Evolutionary conservation across 805 yeast genomes (phyloP), one percentile per base, ranked within the genome.

Genomic region (Saccharomycopsis capsularis): DNA sequence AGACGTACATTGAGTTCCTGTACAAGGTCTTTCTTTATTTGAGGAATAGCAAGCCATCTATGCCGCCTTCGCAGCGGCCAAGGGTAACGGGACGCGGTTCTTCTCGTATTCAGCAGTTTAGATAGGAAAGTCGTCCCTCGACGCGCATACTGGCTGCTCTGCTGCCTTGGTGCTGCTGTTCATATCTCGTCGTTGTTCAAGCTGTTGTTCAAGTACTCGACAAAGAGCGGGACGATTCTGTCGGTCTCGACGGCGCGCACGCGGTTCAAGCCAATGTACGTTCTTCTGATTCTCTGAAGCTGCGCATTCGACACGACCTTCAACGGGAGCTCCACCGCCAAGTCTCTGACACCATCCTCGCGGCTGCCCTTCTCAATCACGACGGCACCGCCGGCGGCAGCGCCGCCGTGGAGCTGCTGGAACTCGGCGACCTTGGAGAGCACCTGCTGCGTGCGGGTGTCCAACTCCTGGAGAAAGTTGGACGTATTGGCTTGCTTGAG

Each of bases 221-320:
- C 83, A 66, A 90, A 91, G 57, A 86, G 62, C 1, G 81, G 78
- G 3, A 69, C 73, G 22, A 91, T 85, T 58, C 95, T 68, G 24
- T 76, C 80, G 21, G 70, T 59, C 45, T 86, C 93, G 40, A 89
- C 70, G 38, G 81, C 78, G 58, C 96, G 73, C 71, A 89, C 78
- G 57, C 86, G 76, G 62, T 91, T 88, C 63, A 91, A 70, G 36
- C 78, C 71, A n/a, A 90, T 78, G 64, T 84, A 91, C 16, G 89
- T 82, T 57, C 99, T 74, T 63, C 95, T 73, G 13, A 87, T 69
- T 52, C 99, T 71, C 58, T 90, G 96, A 46, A 93, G 62, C 59
- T 85, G 89, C 0, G 96, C 86, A 36, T 81, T 69, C 13, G 86
- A 76, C 6, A 85, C 78, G 1, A 74, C 64, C 3, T 67, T 66